Evolutionary conservation across 2,329 filamentous ascomycete genomes (phyloP).

Genomic region (Colletotrichum sublineola): DNA sequence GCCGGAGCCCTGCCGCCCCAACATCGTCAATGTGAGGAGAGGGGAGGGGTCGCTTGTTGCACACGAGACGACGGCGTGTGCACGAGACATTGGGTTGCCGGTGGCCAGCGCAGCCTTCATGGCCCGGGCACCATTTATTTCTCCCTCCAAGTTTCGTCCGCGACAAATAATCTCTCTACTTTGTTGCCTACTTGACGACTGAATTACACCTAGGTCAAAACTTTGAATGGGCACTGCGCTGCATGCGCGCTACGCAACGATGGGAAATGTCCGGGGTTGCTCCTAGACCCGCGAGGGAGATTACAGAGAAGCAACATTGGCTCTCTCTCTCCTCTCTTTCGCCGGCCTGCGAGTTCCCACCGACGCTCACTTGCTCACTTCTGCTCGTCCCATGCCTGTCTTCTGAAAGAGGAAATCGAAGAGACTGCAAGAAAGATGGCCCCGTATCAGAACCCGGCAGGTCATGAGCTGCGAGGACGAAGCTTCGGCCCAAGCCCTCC

Average conservation of each 20-base stretch:
- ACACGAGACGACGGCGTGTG: constrained; percentile 27
- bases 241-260: constrained; percentile 1
- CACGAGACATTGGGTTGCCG: constrained; percentile 12
- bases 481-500: constrained; percentile 33
- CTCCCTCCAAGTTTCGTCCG: background rate
- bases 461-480: constrained; percentile 23
- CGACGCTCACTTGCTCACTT: background rate
- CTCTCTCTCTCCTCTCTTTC: background rate
- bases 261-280: constrained; percentile 1
- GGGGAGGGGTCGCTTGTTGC: background rate
- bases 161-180: too few species aligned
- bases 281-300: constrained; percentile 6
- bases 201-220: constrained; percentile 16
- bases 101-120: background rate
- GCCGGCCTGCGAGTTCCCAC: constrained; percentile 1
- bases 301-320: constrained; percentile 9
- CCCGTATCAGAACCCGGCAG: constrained; percentile 19
- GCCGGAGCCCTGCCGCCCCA: background rate
- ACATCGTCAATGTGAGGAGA: background rate
- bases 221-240: constrained; percentile 17
- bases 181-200: background rate
- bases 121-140: background rate
- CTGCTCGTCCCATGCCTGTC: background rate
- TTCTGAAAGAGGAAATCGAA: background rate
- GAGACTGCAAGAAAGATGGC: constrained; percentile 22